phyloP scores from a whole-genome alignment of 371 early-diverging fungal species.

The Saksenaea vasiformis region DNA sequence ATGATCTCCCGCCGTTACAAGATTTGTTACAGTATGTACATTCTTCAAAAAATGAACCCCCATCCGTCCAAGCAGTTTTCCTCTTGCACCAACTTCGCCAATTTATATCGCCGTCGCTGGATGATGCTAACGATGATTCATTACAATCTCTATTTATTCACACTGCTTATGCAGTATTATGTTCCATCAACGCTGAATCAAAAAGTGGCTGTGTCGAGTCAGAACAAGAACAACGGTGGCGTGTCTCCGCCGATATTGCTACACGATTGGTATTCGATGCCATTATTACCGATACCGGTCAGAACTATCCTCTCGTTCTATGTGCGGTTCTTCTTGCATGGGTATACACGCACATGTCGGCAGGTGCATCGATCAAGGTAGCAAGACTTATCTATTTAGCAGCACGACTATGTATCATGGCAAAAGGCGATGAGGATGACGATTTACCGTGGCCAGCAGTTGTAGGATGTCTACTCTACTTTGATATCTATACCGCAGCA shows the following conservation, averaged over 20 bases:
- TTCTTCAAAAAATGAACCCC: not conserved
- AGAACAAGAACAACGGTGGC: constrained; percentile 4
- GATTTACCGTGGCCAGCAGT: constrained; percentile 16
- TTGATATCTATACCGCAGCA: constrained; percentile 26
- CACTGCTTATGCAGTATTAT: constrained; percentile 1
- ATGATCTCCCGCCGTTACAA: not conserved
- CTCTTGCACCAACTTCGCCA: not conserved
- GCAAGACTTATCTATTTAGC: constrained; percentile 3
- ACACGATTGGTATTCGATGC: constrained; percentile 11
- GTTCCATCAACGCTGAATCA: not conserved
- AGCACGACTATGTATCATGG: not conserved
- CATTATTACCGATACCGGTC: constrained; percentile 3
- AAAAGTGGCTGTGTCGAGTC: not conserved
- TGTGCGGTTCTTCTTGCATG: constrained; percentile 20
- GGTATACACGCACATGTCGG: constrained; percentile 9
- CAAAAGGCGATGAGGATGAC: not conserved
- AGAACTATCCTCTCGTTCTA: constrained; percentile 13
- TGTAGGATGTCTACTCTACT: constrained; percentile 16
- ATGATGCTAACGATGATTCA: not conserved
- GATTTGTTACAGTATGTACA: not conserved
- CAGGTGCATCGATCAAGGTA: constrained; percentile 3
- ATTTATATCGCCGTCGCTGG: not conserved
- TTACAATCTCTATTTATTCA: not conserved
- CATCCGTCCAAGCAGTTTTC: not conserved
- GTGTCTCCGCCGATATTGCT: constrained; percentile 12